These are phyloP conservation scores for Cutaneotrichosporon sp. DNA, from an alignment of 1,284 basidiomycete species.

Conservation along the genomic window DNA sequence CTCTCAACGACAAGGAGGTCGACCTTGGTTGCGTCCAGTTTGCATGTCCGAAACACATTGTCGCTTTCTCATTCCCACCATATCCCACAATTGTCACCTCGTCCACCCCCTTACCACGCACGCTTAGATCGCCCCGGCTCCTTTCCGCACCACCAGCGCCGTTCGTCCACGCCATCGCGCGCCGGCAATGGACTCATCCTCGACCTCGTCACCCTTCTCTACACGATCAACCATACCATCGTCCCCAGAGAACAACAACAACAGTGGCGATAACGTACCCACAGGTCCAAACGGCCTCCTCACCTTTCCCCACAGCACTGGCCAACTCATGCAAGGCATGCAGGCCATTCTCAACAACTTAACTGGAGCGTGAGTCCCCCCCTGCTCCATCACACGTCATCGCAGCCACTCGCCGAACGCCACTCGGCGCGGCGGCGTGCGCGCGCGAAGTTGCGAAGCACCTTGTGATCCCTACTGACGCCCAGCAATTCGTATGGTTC, in stretches of 20 bases:
- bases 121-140: not conserved
- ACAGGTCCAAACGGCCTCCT: constrained; percentile 7
- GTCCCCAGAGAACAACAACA: constrained; percentile 35
- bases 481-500: constrained; percentile 17
- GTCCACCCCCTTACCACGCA: not conserved
- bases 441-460: constrained; percentile 4
- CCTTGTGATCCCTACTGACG: not conserved
- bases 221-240: constrained; percentile 38
- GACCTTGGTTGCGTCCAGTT: not conserved
- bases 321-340: constrained; percentile 37
- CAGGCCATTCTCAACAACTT: constrained; percentile 34
- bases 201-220: constrained; percentile 41
- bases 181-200: constrained; percentile 36
- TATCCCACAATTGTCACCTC: not conserved
- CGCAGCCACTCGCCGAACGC: not conserved
- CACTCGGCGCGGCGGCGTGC: not conserved
- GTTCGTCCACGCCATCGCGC: constrained; percentile 3
- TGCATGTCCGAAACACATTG: constrained; percentile 5
- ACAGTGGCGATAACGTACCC: constrained; percentile 21
- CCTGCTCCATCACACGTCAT: constrained; percentile 4
- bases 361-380: constrained; percentile 27
- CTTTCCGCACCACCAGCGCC: not conserved
- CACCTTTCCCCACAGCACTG: constrained; percentile 17
- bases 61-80: not conserved
- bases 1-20: not conserved